Conservation (phyloP, 2,329 filamentous ascomycete species). For the Trichoderma arundinaceum region DNA sequence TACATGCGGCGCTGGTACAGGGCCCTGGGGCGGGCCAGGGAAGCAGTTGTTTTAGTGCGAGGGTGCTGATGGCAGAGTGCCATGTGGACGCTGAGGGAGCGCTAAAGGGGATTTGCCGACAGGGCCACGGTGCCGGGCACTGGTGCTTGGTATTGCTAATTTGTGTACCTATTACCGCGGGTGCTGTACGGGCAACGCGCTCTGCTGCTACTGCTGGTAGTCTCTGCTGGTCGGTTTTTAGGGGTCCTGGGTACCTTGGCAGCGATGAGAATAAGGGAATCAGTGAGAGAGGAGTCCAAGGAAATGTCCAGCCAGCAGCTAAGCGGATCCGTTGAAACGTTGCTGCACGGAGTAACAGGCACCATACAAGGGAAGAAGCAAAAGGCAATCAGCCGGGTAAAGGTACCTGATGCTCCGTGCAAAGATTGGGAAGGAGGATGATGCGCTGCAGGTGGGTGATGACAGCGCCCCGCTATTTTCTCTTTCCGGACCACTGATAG, state of each 20-base stretch:
- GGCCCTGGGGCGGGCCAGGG: not conserved
- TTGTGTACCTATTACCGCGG: not conserved
- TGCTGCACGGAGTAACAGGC: too few relatives aligned
- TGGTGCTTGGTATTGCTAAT: too few relatives aligned
- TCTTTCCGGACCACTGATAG: not conserved
- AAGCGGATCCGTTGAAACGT: not conserved
- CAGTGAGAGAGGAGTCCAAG: too few relatives aligned
- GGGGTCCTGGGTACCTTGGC: too few relatives aligned
- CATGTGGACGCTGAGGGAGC: not conserved
- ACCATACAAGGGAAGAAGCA: too few relatives aligned
- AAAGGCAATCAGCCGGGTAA: too few relatives aligned
- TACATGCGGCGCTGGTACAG: slow-evolving; percentile 19
- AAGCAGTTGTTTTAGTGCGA: slow-evolving; percentile 12
- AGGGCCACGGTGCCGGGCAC: not conserved
- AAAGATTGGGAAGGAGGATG: slow-evolving; percentile 16
- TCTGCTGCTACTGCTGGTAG: too few relatives aligned
- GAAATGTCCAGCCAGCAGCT: not conserved
- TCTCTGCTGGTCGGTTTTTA: too few relatives aligned
- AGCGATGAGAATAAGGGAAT: too few relatives aligned
- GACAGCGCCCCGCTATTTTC: slow-evolving; percentile 24
- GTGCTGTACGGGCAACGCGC: not conserved
- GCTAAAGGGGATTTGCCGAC: slow-evolving; percentile 26
- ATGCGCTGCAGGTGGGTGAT: not conserved
- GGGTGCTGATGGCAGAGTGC: not conserved
- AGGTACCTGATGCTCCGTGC: too few relatives aligned